phyloP scores from a whole-genome alignment of 805 yeast genomes.

The Wickerhamomyces strasburgensis region DNA sequence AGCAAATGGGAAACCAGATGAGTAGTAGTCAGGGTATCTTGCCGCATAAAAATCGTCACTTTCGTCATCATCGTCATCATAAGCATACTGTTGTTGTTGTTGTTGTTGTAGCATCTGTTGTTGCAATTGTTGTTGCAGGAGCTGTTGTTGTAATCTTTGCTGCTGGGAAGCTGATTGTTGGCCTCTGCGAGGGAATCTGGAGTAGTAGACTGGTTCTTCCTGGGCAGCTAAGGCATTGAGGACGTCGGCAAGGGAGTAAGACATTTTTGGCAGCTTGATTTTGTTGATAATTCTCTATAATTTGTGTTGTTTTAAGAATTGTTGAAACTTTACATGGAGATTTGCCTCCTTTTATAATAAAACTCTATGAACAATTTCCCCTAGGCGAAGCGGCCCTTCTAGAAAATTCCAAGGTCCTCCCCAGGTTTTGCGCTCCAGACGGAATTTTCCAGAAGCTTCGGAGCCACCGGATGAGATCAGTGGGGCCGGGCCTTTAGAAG shows the following conservation, averaged over 20 bases:
- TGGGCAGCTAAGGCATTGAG: conserved; percentile 17
- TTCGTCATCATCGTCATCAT: conserved; percentile 17
- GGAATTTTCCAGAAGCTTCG: no score
- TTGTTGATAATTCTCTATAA: no score
- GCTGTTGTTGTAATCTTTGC: conserved; percentile 7
- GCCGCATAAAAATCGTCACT: conserved; percentile 15
- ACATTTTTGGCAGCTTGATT: no score
- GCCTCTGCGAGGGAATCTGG: conserved; percentile 10
- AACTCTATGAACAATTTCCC: no score
- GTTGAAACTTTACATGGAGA: no score
- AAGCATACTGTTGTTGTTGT: conserved; percentile 11
- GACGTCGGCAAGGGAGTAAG: conserved; percentile 18
- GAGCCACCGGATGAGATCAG: no score
- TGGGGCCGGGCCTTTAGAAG: no score
- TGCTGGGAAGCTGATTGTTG: neutral
- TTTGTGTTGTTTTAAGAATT: no score
- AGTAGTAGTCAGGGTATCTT: conserved; percentile 16
- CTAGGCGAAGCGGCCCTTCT: no score
- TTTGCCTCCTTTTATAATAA: no score
- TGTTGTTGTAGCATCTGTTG: conserved; percentile 1
- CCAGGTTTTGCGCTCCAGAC: no score
- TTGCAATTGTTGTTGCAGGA: conserved; percentile 8
- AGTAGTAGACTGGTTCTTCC: conserved; percentile 7
- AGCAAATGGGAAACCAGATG: conserved; percentile 5
- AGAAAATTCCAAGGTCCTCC: no score